These are phyloP conservation scores for Ogataea neopini DNA, from an alignment of 805 yeast species.

Conservation along the genomic window DNA sequence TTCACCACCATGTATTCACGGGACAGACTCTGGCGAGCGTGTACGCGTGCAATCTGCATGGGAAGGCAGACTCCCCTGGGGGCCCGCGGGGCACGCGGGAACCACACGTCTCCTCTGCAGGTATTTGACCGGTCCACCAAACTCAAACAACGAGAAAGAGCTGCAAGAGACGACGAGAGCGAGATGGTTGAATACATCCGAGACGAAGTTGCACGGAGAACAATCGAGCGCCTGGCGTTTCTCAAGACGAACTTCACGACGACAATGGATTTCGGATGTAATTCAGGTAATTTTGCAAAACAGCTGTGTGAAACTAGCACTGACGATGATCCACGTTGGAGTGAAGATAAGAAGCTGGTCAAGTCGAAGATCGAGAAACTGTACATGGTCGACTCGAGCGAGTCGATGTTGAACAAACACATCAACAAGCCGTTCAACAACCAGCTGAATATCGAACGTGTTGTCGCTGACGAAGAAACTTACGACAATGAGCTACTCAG, in stretches of 20 bases:
- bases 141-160: conserved; percentile 55
- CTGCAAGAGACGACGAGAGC: conserved; percentile 46
- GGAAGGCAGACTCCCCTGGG: too few species aligned
- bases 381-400: conserved; percentile 67
- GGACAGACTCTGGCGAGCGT: too few species aligned
- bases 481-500: conserved; percentile 45
- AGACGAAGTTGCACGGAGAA: conserved; percentile 69
- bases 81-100: too few species aligned
- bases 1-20: too few species aligned
- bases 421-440: conserved; percentile 44
- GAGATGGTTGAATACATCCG: conserved; percentile 70
- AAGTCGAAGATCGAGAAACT: conserved; percentile 52
- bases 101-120: too few species aligned
- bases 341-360: conserved; percentile 55
- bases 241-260: conserved; percentile 61
- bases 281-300: conserved; percentile 57
- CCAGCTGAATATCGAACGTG: conserved; percentile 47
- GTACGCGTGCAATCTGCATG: too few species aligned
- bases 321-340: conserved; percentile 41
- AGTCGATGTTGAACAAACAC: conserved; percentile 54
- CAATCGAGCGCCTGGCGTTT: conserved; percentile 74
- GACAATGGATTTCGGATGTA: conserved; percentile 72
- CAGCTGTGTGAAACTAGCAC: conserved; percentile 39
- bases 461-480: conserved; percentile 68
- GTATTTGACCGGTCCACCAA: conserved; percentile 69